Percentiles rank a stretch among this genome's conserved stretches.
phyloP scores from a whole-genome alignment of 495 filamentous ascomycete species.

The Penicillium malachiteum region DNA sequence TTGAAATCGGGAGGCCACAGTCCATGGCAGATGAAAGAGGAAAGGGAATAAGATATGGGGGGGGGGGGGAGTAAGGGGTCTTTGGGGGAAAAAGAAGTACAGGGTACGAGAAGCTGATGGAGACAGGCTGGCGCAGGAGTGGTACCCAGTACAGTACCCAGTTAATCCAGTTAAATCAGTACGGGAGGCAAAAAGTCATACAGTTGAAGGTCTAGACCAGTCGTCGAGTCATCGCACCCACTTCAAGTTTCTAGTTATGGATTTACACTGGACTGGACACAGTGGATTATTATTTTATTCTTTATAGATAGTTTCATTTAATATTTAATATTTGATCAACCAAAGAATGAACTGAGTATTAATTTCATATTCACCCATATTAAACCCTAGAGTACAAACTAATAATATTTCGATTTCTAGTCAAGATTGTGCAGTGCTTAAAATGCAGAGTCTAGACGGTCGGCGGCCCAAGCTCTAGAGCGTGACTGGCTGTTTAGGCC shows the following conservation, averaged over 20 bases:
- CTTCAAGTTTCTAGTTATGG: background rate
- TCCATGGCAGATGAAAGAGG: slow-evolving; percentile 35
- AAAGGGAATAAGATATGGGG: slow-evolving; percentile 12
- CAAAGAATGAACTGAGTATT: background rate
- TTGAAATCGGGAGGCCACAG: slow-evolving; percentile 19
- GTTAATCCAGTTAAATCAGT: background rate
- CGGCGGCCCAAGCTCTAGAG: slow-evolving; percentile 4
- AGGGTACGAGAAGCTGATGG: slow-evolving; percentile 18
- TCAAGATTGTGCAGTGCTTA: slow-evolving; percentile 2
- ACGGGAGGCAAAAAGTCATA: slow-evolving; percentile 9
- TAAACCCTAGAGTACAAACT: background rate
- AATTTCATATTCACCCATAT: too few relatives aligned
- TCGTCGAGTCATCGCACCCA: slow-evolving; percentile 28
- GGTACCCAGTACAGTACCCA: slow-evolving; percentile 7
- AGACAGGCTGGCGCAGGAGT: background rate
- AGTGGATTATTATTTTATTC: background rate
- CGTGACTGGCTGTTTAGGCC: slow-evolving; percentile 7
- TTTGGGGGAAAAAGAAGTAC: slow-evolving; percentile 10
- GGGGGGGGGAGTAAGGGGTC: slow-evolving; percentile 18
- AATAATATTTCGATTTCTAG: background rate
- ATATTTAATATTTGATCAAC: too few relatives aligned
- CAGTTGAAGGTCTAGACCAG: slow-evolving; percentile 26
- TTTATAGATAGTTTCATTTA: background rate
- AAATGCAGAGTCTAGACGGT: slow-evolving; percentile 24
- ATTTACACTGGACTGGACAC: background rate